A percentile compares a stretch with the other conserved stretches of the same genome.
Conservation (phyloP, 2,329 filamentous ascomycete species). For the Grosmannia serpens region DNA sequence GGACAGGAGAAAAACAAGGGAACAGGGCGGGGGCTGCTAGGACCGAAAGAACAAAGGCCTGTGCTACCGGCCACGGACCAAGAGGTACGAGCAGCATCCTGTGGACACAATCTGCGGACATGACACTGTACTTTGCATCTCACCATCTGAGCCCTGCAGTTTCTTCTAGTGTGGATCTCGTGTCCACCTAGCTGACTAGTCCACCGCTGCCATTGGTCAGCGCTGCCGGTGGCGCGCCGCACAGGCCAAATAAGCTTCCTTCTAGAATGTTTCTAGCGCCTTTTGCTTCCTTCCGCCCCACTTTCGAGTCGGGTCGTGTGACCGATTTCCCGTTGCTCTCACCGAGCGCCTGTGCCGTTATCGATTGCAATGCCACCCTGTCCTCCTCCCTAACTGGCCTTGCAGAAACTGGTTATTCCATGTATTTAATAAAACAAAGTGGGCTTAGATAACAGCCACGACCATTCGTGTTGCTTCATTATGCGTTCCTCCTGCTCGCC, state of each 20-base stretch:
- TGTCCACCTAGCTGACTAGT: not conserved
- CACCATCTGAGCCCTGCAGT: not conserved
- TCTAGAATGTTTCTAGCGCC: slow-evolving; percentile 10
- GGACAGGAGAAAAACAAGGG: too few species aligned
- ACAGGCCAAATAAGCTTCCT: slow-evolving; percentile 8
- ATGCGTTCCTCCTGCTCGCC: too few species aligned
- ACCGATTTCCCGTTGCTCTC: not conserved
- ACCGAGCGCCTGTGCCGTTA: not conserved
- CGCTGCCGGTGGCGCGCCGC: not conserved
- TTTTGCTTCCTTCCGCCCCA: not conserved
- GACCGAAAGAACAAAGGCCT: not conserved
- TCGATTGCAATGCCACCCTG: not conserved
- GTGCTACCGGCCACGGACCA: too few species aligned
- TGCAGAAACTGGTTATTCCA: not conserved
- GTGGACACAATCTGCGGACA: too few species aligned
- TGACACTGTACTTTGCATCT: too few species aligned
- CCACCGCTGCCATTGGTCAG: not conserved
- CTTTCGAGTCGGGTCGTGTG: not conserved
- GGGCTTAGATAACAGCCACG: not conserved
- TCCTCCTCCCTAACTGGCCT: not conserved
- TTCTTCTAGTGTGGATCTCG: not conserved
- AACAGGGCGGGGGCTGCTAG: too few species aligned
- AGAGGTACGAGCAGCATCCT: too few species aligned
- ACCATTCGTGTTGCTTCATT: too few species aligned
- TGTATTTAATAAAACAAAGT: not conserved